Base-by-base conservation (phyloP, 1,284 basidiomycete species). In the Sphaerobolus stellatus region DNA sequence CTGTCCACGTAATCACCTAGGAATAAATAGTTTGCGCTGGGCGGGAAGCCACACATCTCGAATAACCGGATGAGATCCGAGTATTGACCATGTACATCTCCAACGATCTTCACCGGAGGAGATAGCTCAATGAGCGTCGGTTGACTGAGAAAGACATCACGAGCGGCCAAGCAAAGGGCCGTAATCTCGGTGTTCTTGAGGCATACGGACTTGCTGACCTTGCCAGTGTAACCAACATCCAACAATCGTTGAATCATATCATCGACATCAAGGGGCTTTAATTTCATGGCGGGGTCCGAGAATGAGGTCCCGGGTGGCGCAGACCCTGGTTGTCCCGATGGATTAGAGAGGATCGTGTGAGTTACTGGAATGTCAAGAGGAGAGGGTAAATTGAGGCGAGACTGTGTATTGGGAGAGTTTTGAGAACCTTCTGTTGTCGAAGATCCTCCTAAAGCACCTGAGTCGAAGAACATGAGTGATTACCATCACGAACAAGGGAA, bases 11-110 rank as follows among this genome's bases (percentile, higher is more conserved):
- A 99, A 76, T 99, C 96, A 49, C 96, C 96, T 30, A 98, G 81
- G 79, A 99, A 99, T 58, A 99, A 89, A 71, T 99, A 99, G 71
- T 99, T 99, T 60, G 95, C 90, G 8, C 89, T 83, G 3, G 97
- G 97, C 22, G 97, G 97, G 73, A 98, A 99, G 13, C 97, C 97
- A 66, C 97, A 98, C 95, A 98, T 98, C 73, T 99, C 97, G 68
- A 99, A 99, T 56, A 99, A 76, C 52, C 97, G 88, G 64, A 99
- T 96, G 66, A 99, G 84, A 77, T 99, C 97, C 57, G 92, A 94
- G 72, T 98, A 99, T 74, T 98, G 95, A 4, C 97, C 97, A 70
- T 99, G 97, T 3, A 98, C 95, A 72, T 99, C 97, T 28, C 97
- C 97, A 14, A 99, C 96, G 61, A 99, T 98, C 81, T 99, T 99